phyloP scores from a whole-genome alignment of 1,139 yeast species.

The Oligophagozyma castellii region DNA sequence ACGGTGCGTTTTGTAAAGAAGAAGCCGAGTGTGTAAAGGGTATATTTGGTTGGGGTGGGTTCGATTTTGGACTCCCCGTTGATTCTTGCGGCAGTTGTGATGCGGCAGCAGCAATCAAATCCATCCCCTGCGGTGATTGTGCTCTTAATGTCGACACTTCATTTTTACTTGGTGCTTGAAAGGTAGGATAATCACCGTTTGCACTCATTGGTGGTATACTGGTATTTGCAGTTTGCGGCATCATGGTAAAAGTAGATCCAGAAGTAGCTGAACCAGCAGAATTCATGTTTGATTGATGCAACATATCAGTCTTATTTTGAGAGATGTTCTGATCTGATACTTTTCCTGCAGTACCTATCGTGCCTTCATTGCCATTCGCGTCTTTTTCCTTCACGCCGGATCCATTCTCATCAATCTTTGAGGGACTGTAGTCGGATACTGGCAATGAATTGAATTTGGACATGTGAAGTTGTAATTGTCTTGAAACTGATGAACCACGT shows the following conservation, averaged over 20 bases:
- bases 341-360: neutral
- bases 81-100: too few relatives aligned
- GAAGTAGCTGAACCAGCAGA: too few relatives aligned
- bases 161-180: too few relatives aligned
- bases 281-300: neutral
- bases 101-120: too few relatives aligned
- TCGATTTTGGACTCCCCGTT: too few relatives aligned
- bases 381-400: constrained; percentile 4
- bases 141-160: too few relatives aligned
- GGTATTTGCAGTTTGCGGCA: neutral
- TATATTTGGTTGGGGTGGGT: constrained; percentile 2
- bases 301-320: neutral
- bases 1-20: constrained; percentile 6
- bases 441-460: constrained; percentile 61
- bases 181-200: neutral
- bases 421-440: constrained; percentile 9
- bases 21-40: too few relatives aligned
- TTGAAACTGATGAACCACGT: constrained; percentile 65
- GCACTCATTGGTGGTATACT: neutral
- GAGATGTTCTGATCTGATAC: neutral
- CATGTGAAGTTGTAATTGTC: constrained; percentile 64
- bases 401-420: constrained; percentile 3
- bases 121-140: too few relatives aligned
- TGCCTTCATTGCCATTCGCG: constrained; percentile 3
- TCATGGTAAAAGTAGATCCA: too few relatives aligned